Evolutionary conservation across 83 land plant genomes (phyloP).

Genomic region (Larix sibirica): DNA sequence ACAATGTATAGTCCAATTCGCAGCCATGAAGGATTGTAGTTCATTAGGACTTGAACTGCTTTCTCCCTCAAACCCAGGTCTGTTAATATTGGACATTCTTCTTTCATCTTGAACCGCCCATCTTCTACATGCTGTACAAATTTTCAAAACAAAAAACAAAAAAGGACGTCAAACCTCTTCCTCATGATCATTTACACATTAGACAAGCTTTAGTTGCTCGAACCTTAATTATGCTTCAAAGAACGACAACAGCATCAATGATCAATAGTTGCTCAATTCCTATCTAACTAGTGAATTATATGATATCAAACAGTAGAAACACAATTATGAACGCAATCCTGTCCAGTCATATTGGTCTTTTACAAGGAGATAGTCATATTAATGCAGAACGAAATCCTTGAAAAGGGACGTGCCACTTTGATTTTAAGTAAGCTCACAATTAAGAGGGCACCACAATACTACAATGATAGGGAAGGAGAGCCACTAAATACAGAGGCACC

Average conservation of each 20-base stretch:
- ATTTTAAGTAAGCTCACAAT: too few relatives aligned
- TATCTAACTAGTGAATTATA: neutral
- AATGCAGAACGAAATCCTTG: too few relatives aligned
- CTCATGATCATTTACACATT: neutral
- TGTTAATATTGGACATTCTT: constrained; percentile 69
- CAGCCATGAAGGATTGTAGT: constrained; percentile 78
- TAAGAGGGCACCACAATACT: too few relatives aligned
- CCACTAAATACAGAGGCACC: too few relatives aligned
- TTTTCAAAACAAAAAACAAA: constrained; percentile 13
- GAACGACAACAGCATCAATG: neutral
- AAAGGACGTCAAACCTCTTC: neutral
- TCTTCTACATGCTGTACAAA: constrained; percentile 77
- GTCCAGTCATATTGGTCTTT: too few relatives aligned
- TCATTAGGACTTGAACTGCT: constrained; percentile 55
- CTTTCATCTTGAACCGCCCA: constrained; percentile 85
- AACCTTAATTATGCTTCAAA: neutral
- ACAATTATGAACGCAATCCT: too few relatives aligned
- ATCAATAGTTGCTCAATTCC: neutral
- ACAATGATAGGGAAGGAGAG: too few relatives aligned
- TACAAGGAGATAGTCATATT: too few relatives aligned
- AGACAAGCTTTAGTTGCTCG: neutral
- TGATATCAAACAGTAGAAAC: too few relatives aligned
- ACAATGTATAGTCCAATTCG: constrained; percentile 78
- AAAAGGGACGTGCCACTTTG: too few relatives aligned
- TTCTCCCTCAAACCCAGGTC: constrained; percentile 80